Evolutionary conservation across 257 asterid species (phyloP).

Genomic region (Dorcoceras hygrometricum): DNA sequence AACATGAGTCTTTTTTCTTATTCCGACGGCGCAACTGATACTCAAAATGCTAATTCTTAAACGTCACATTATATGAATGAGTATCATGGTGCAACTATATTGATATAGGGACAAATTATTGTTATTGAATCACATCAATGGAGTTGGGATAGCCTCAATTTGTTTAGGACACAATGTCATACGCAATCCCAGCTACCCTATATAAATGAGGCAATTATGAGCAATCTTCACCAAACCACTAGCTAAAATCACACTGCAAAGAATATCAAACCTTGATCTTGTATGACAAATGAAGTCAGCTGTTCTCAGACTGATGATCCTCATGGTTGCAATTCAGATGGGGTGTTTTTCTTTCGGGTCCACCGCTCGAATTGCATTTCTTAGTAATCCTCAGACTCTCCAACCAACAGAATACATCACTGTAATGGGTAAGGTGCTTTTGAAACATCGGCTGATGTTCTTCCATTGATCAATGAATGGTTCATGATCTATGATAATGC

Average conservation of each 20-base stretch:
- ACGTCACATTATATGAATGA: not conserved
- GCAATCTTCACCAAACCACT: slow-evolving; percentile 17
- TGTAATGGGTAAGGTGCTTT: slow-evolving; percentile 28
- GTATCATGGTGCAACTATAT: not conserved
- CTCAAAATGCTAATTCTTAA: no score
- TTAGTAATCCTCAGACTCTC: slow-evolving; percentile 11
- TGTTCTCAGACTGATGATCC: slow-evolving; percentile 12
- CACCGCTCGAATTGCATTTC: slow-evolving; percentile 21
- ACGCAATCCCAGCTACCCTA: not conserved
- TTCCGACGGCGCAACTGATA: no score
- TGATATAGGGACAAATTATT: not conserved
- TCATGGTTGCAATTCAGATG: slow-evolving; percentile 16
- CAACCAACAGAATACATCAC: slow-evolving; percentile 31
- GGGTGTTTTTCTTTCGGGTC: slow-evolving; percentile 1
- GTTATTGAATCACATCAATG: slow-evolving; percentile 5
- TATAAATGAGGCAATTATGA: not conserved
- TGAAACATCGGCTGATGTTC: not conserved
- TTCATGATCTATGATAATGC: not conserved
- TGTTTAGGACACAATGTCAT: not conserved
- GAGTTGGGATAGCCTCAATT: not conserved
- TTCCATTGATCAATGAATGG: not conserved
- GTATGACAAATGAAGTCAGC: slow-evolving; percentile 22
- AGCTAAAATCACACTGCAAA: slow-evolving; percentile 5
- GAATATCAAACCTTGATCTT: not conserved
- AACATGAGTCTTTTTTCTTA: no score